Evolutionary conservation across 1,284 basidiomycete genomes (phyloP), one percentile per base, ranked within the genome.

Genomic region (Marasmius tenuissimus): DNA sequence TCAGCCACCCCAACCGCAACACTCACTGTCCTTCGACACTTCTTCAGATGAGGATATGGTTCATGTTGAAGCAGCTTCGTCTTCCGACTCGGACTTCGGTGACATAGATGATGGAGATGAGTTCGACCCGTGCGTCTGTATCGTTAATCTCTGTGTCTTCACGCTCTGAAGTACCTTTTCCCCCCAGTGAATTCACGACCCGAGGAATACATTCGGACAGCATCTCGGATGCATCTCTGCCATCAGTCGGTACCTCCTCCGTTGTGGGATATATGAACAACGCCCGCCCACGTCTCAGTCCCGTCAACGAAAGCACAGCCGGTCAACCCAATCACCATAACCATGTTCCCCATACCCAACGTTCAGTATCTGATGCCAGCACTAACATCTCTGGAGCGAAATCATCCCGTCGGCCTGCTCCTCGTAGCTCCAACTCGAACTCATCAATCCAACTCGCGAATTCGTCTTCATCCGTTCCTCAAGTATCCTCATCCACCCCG

Each of bases 41-140:
- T 84, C 85, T 11, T 86, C 85, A 5, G 82, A 82, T 34, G 85
- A 85, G 9, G 83, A 81, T 4, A 81, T 80, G 48, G 80, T 76
- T 45, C 61, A 58, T 35, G 47, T 47, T 22, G 66, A 72, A 5
- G 71, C 74, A 10, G 78, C 77, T 8, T 82, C 83, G 39, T 82
- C 83, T 6, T 84, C 82, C 3, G 82, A 83, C 10, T 82, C 83
- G 14, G 85, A 83, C 27, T 87, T 85, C 64, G 88, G 86, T 27
- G 79, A 81, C 58, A 80, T 85, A 73, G 86, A 87, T 63, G 83
- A 85, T 53, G 88, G 82, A 8, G 89, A 86, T 59, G 89, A 89
- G 61, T 91, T 91, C 65, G 89, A 92, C 69, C 88, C 89, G 88
- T 91, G 71, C 69, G 88, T 79, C 9, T n/a, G 47, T 47, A 53